Evolutionary conservation across 2,329 filamentous ascomycete species (phyloP).

Genomic region (Nannizziopsis barbatae): DNA sequence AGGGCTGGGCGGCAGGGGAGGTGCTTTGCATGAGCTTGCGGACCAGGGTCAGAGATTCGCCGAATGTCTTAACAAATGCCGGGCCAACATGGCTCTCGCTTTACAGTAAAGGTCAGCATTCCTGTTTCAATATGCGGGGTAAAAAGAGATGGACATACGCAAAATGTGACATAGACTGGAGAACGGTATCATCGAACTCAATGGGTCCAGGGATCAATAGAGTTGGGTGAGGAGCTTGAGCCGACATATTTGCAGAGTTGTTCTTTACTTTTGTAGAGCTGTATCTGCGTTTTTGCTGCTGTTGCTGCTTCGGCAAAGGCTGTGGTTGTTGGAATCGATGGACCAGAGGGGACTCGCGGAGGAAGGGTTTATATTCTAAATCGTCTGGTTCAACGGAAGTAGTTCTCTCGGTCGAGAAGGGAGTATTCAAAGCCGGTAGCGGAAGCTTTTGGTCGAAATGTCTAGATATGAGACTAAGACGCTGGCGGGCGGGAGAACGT

Average conservation of each 20-base stretch:
- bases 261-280: conserved; percentile 16
- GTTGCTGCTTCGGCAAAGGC: background rate
- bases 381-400: conserved; percentile 43
- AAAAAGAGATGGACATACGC: conserved; percentile 24
- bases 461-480: conserved; percentile 50
- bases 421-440: conserved; percentile 50
- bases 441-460: conserved; percentile 47
- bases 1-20: conserved; percentile 71
- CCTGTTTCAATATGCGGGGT: background rate
- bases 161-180: conserved; percentile 92
- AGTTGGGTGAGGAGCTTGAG: conserved; percentile 52
- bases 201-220: conserved; percentile 95
- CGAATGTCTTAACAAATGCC: conserved; percentile 80
- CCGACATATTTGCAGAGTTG: conserved; percentile 42
- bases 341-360: conserved; percentile 22
- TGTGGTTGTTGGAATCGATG: conserved; percentile 1
- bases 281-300: conserved; percentile 12
- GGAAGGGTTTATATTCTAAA: conserved; percentile 39
- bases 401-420: conserved; percentile 50
- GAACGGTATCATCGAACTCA: conserved; percentile 94
- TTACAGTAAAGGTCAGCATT: conserved; percentile 4
- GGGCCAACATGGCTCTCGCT: conserved; percentile 91
- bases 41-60: conserved; percentile 76
- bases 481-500: conserved; percentile 25
- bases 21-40: conserved; percentile 91